Conservation (phyloP, 2,329 filamentous ascomycete genomes). For the Neofusicoccum cordaticola region DNA sequence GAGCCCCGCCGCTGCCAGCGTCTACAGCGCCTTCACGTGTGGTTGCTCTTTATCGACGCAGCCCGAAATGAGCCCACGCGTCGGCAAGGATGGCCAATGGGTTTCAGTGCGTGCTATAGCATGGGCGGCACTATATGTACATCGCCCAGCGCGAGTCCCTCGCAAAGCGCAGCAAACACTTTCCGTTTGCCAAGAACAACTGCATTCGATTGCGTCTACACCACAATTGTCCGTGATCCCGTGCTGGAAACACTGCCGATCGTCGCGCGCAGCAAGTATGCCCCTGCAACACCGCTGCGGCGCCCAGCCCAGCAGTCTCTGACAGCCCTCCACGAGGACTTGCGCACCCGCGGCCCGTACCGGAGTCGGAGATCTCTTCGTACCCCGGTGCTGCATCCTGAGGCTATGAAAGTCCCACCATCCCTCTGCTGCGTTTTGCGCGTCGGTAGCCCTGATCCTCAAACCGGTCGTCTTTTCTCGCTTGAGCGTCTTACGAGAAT, state of each 20-base stretch:
- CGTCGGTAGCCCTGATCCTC: not conserved
- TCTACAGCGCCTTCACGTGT: not conserved
- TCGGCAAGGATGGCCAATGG: conserved; percentile 2
- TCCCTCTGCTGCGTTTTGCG: conserved; percentile 2
- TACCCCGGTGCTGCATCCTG: not conserved
- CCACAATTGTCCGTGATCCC: not conserved
- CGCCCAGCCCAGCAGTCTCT: not conserved
- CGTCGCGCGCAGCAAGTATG: not conserved
- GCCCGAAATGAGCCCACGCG: conserved; percentile 9
- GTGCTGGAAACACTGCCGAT: not conserved
- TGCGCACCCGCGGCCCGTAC: conserved; percentile 1
- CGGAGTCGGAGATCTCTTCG: not conserved
- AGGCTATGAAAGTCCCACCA: conserved; percentile 1
- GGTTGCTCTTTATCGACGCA: not conserved
- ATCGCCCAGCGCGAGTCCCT: not conserved
- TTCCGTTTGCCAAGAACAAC: not conserved
- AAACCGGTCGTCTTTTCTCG: conserved; percentile 1
- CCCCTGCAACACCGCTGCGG: not conserved
- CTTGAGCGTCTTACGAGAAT: conserved; percentile 7
- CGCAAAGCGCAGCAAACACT: not conserved
- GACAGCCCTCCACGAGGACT: not conserved
- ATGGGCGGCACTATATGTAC: not conserved
- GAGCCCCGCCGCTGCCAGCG: not conserved
- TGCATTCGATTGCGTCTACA: not conserved
- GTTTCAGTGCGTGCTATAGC: conserved; percentile 12